phyloP scores from a whole-genome alignment of 2,329 filamentous ascomycete species.

The Blastomyces parvus region DNA sequence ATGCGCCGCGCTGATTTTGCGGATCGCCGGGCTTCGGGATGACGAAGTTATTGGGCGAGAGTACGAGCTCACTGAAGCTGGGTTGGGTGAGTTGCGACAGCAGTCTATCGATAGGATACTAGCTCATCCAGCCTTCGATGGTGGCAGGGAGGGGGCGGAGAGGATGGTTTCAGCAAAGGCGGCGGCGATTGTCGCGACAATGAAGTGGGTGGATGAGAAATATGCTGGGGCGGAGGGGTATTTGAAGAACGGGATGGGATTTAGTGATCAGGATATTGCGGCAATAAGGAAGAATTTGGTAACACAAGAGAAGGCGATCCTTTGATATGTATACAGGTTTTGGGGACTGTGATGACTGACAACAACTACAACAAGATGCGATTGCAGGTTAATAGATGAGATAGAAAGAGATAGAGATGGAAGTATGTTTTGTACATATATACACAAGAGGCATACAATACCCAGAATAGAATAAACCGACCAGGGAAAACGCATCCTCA shows the following conservation, averaged over 20 bases:
- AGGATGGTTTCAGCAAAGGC: conserved; percentile 38
- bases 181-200: conserved; percentile 44
- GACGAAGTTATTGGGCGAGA: conserved; percentile 43
- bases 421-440: conserved; percentile 4
- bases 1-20: conserved; percentile 55
- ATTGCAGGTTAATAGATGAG: not conserved
- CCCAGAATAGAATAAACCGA: conserved; percentile 4
- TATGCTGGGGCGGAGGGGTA: conserved; percentile 59
- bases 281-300: conserved; percentile 41
- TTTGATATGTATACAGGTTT: conserved; percentile 2
- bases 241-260: conserved; percentile 48
- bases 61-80: conserved; percentile 22
- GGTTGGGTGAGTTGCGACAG: conserved; percentile 39
- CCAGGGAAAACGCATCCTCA: not conserved
- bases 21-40: conserved; percentile 53
- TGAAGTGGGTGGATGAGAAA: conserved; percentile 47
- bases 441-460: conserved; percentile 2
- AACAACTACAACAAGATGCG: not conserved
- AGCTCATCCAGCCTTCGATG: conserved; percentile 42
- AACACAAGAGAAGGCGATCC: conserved; percentile 22
- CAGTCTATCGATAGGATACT: conserved; percentile 42
- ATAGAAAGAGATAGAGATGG: conserved; percentile 5
- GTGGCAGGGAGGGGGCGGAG: conserved; percentile 35
- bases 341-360: not conserved
- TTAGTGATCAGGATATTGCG: conserved; percentile 48